Conservation (phyloP, 2,329 filamentous ascomycete genomes). For the Beauveria scarabaeidicola region DNA sequence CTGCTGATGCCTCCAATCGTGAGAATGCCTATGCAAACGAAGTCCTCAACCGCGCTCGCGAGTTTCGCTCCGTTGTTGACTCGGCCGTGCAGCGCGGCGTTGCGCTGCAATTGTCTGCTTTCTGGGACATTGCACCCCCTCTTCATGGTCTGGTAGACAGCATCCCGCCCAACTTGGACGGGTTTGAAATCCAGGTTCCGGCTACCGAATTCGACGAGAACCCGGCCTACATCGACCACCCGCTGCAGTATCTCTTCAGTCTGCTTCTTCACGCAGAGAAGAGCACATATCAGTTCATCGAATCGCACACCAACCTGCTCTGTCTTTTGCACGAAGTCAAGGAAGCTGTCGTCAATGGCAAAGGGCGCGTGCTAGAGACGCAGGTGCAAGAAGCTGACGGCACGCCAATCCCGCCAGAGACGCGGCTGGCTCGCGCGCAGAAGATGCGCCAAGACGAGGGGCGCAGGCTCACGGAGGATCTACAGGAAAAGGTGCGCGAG, state of each 20-base stretch:
- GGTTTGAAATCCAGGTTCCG: constrained; percentile 71
- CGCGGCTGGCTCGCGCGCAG: constrained; percentile 35
- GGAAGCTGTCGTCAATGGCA: constrained; percentile 63
- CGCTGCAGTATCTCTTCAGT: constrained; percentile 83
- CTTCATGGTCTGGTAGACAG: constrained; percentile 71
- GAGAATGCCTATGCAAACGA: constrained; percentile 63
- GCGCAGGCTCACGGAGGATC: constrained; percentile 64
- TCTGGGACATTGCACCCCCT: constrained; percentile 94
- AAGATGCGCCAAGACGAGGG: constrained; percentile 60
- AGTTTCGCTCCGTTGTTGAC: constrained; percentile 72
- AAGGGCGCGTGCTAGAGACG: constrained; percentile 57
- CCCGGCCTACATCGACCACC: constrained; percentile 68
- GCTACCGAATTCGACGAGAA: constrained; percentile 75
- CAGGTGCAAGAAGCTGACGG: constrained; percentile 41
- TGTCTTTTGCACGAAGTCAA: constrained; percentile 89
- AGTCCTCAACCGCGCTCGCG: constrained; percentile 61
- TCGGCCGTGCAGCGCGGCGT: constrained; percentile 80
- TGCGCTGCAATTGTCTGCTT: constrained; percentile 83
- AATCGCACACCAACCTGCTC: constrained; percentile 82
- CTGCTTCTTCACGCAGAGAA: constrained; percentile 82
- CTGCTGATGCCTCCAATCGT: constrained; percentile 65
- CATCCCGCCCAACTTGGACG: constrained; percentile 52
- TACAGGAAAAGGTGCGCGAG: constrained; percentile 87
- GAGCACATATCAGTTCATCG: constrained; percentile 93
- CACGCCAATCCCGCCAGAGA: constrained; percentile 22